phyloP scores from a whole-genome alignment of 2,329 filamentous ascomycete genomes.

The Colletotrichum liriopes region DNA sequence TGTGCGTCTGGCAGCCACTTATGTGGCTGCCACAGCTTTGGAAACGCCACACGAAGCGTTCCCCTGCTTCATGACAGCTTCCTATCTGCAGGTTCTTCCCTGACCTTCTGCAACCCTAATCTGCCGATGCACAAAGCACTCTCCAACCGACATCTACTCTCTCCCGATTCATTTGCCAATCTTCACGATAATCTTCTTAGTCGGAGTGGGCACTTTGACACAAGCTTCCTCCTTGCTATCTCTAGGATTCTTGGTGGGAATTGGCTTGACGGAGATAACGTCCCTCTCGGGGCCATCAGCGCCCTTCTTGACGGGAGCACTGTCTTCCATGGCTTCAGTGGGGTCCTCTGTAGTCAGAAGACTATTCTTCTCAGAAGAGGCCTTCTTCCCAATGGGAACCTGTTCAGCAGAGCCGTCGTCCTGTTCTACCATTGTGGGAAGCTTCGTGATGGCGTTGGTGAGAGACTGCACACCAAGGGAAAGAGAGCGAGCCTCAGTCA shows the following conservation, averaged over 20 bases:
- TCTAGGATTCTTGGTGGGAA: too few relatives aligned
- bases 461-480: neutral
- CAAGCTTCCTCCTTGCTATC: neutral
- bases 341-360: neutral
- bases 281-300: neutral
- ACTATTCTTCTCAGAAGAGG: neutral
- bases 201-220: neutral
- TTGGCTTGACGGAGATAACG: too few relatives aligned
- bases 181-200: neutral
- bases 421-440: neutral
- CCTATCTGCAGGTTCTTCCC: too few relatives aligned
- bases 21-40: too few relatives aligned
- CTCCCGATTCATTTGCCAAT: neutral
- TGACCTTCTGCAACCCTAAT: neutral
- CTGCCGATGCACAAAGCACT: neutral
- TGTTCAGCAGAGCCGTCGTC: neutral
- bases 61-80: too few relatives aligned
- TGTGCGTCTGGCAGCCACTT: too few relatives aligned
- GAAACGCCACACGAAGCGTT: too few relatives aligned
- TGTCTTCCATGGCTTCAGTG: rapidly evolving
- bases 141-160: neutral
- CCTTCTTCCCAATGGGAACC: neutral
- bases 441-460: neutral
- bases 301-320: neutral
- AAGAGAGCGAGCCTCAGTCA: neutral